Base-by-base conservation (phyloP, 2,329 filamentous ascomycete species). In the Fusarium temperatum region DNA sequence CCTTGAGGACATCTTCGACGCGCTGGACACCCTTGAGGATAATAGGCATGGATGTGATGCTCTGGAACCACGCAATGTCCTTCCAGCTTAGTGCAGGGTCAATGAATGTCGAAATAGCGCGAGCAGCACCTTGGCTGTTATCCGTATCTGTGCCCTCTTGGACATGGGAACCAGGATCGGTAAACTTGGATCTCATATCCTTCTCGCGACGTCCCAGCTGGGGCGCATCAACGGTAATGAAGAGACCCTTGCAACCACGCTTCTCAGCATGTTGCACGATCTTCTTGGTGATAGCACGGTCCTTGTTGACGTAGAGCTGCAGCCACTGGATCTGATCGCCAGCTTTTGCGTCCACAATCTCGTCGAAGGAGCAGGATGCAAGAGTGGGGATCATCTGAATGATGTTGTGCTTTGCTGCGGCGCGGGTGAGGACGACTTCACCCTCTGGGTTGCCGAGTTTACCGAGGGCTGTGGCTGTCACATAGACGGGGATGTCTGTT, bases 331-430 rank as follows among this genome's bases (percentile, higher is more conserved):
- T 91, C 83, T 98, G 95, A 72, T 93, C 92, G 50, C 89, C 93
- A n/a, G 72, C 65, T 36, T 88, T 89, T 24, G 95, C 96, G 82
- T 98, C 96, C 74, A 97, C 87, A 68, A 99, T 98, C 84, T 99
- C 96, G 84, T 99, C 96, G 78, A 99, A 98, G 3, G 95, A 96
- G 86, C 96, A 98, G 5, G 95, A 98, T 5, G 96, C 96, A 12
- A 99, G 88, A 7, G 96, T 99, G 5, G 96, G 96, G 70, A 99
- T 98, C 96, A 99, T 99, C 84, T 99, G 96, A 70, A 98, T 90
- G 58, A 98, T 92, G 80, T 95, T 90, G 87, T 98, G 96, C 80
- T 93, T 94, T 81, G 89, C 88, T 5, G 96, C 92, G 22, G 94
- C 95, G 65, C 91, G 89, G 1, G 96, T 98, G 66, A 99, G 89